Percentiles rank a stretch among this genome's conserved stretches.
Conservation (phyloP, 345 rosid species). For the Microthlaspi erraticum region DNA sequence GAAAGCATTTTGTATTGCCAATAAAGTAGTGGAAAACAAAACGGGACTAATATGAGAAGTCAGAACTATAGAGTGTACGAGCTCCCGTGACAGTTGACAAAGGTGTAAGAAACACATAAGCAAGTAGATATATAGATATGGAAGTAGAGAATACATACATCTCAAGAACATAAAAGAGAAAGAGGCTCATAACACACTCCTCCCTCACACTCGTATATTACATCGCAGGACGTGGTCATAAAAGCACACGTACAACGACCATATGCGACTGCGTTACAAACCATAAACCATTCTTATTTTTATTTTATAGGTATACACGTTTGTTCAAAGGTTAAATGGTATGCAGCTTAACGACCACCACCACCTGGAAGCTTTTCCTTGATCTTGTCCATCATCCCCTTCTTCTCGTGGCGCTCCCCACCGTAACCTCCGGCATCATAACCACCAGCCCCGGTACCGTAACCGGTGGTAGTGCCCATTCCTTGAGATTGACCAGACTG, state of each 20-base stretch:
- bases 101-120: too few relatives aligned
- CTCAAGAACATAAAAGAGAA: slow-evolving; percentile 14
- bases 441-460: slow-evolving; percentile 26
- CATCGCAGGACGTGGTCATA: slow-evolving; percentile 29
- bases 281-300: slow-evolving; percentile 16
- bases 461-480: slow-evolving; percentile 41
- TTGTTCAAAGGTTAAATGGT: not conserved
- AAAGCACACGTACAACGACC: slow-evolving; percentile 30
- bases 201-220: not conserved
- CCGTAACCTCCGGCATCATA: slow-evolving; percentile 32
- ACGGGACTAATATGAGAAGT: too few relatives aligned
- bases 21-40: too few relatives aligned
- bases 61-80: too few relatives aligned
- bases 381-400: slow-evolving; percentile 68
- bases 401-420: slow-evolving; percentile 58
- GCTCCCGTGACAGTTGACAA: too few relatives aligned
- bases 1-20: too few relatives aligned
- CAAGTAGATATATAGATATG: not conserved
- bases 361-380: slow-evolving; percentile 70
- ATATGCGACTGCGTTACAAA: slow-evolving; percentile 23
- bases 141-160: slow-evolving; percentile 13
- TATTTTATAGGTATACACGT: not conserved
- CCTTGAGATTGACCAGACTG: slow-evolving; percentile 46
- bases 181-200: slow-evolving; percentile 25
- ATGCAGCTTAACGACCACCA: slow-evolving; percentile 33